These are phyloP conservation scores for Lachancea waltii DNA, from an alignment of 805 yeast species.

Conservation along the genomic window DNA sequence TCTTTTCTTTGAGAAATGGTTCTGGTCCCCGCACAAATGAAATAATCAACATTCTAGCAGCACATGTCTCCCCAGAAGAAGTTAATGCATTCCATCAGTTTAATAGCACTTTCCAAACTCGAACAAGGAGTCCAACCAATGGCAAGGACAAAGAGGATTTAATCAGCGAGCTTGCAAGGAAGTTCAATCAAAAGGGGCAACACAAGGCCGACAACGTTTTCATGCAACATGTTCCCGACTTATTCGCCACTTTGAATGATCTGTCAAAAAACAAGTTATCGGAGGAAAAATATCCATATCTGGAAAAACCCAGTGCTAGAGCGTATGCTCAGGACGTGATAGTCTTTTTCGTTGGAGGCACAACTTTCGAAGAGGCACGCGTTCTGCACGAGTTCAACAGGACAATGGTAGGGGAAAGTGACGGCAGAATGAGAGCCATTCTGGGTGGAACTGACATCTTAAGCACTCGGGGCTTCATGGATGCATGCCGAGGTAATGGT, in stretches of 20 bases:
- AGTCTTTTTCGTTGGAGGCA: conserved; percentile 77
- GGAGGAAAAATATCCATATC: conserved; percentile 32
- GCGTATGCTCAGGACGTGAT: conserved; percentile 54
- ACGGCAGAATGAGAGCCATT: conserved; percentile 54
- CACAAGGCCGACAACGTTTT: conserved; percentile 58
- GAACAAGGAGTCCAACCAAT: conserved; percentile 2
- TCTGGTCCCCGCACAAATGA: conserved; percentile 46
- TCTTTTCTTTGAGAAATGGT: conserved; percentile 72
- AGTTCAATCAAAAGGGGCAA: conserved; percentile 33
- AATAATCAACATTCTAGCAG: conserved; percentile 36
- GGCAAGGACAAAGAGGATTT: conserved; percentile 25
- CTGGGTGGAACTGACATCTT: conserved; percentile 74
- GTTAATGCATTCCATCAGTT: conserved; percentile 41
- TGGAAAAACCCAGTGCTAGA: conserved; percentile 15
- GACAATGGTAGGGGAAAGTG: conserved; percentile 31
- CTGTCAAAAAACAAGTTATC: conserved; percentile 33
- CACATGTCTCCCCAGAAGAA: conserved; percentile 34
- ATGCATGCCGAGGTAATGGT: not conserved
- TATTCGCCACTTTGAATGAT: conserved; percentile 35
- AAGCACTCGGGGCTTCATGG: conserved; percentile 36
- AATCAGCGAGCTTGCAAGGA: conserved; percentile 30
- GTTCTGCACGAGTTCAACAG: conserved; percentile 64
- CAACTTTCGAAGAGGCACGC: conserved; percentile 87
- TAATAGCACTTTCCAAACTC: conserved; percentile 28
- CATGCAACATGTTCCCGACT: conserved; percentile 84